phyloP scores from a whole-genome alignment of 352 stramenopile genomes.

The Aphanomyces cochlioides region DNA sequence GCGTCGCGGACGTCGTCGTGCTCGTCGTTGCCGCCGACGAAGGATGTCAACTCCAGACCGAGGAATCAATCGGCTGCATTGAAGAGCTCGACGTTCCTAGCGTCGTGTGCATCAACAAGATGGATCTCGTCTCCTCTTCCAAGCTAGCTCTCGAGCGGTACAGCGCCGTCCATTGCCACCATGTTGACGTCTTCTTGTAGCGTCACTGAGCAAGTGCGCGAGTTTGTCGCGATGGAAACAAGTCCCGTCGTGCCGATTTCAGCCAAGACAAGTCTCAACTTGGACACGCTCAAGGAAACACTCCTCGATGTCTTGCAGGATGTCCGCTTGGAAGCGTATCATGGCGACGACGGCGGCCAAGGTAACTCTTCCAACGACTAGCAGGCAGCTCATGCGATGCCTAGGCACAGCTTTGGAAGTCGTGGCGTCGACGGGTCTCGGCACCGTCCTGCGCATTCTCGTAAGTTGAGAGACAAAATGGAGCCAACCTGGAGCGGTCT shows the following conservation, averaged over 20 bases:
- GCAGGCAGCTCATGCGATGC: too few species aligned
- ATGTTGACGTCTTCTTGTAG: neutral
- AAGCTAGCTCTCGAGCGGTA: too few species aligned
- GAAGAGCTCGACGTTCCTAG: slow-evolving; percentile 69
- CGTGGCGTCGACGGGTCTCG: slow-evolving; percentile 55
- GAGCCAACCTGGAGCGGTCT: neutral
- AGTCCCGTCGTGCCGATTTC: slow-evolving; percentile 75
- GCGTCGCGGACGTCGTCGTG: slow-evolving; percentile 96
- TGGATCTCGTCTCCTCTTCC: slow-evolving; percentile 48
- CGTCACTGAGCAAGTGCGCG: slow-evolving; percentile 47
- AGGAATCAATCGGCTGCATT: slow-evolving; percentile 92
- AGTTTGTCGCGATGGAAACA: slow-evolving; percentile 77
- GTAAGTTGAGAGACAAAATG: neutral
- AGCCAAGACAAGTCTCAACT: slow-evolving; percentile 52
- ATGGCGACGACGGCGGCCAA: too few species aligned
- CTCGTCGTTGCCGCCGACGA: slow-evolving; percentile 98
- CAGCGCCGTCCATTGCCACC: too few species aligned
- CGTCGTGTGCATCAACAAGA: slow-evolving; percentile 85
- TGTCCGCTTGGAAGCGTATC: too few species aligned
- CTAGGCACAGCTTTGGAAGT: slow-evolving; percentile 70
- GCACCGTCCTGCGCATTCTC: slow-evolving; percentile 68
- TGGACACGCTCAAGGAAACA: slow-evolving; percentile 48
- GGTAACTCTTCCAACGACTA: too few species aligned
- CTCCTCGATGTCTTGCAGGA: slow-evolving; percentile 39
- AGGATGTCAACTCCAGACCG: slow-evolving; percentile 97